Evolutionary conservation across 805 yeast genomes (phyloP), one percentile per base, ranked within the genome.

Genomic region (Suhomyces faveliae): DNA sequence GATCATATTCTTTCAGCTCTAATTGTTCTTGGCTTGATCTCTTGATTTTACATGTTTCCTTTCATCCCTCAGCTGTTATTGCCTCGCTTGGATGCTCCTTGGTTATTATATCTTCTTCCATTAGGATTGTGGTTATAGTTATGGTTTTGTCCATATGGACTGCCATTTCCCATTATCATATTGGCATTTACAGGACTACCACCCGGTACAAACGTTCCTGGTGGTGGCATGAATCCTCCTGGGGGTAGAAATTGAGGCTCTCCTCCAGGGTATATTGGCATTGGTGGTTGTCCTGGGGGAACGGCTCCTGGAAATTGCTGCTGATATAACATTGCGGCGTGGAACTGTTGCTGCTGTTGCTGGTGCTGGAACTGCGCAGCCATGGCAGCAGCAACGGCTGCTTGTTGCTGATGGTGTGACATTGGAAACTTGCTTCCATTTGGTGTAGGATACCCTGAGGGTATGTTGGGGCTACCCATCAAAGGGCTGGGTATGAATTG

Each of bases 241-340:
- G 73, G 71, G 2, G 70, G 70, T 38, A 67, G 42, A 47, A 61
- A 65, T 43, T 50, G 66, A 3, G 63, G 67, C 13, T 67, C 71
- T 4, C 57, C 64, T 10, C 65, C 65, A 4, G 65, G 66, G 51
- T 64, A 68, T 61, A 69, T 62, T 8, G 62, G 62, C 41, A 68
- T 53, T 7, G 64, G 73, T 9, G 68, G 68, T 41, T 64, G 69
- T 3, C 68, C 69, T 12, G 67, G 67, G 2, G 72, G 67, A 20
- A 62, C 54, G 9, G 63, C 66, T 1, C 60, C 64, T 12, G 61
- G 66, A 35, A 61, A 55, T 49, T 61, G 67, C 49, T 67, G 73
- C 45, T 70, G 72, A 48, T 67, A 67, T 60, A 67, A 56, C 71
- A 69, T 67, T 13, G 73, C 71, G 11, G 68, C 69, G 29, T 62